Evolutionary conservation across 441 rosid genomes (phyloP), one percentile per base, ranked within the genome.

Genomic region (Adansonia madagascariensis): DNA sequence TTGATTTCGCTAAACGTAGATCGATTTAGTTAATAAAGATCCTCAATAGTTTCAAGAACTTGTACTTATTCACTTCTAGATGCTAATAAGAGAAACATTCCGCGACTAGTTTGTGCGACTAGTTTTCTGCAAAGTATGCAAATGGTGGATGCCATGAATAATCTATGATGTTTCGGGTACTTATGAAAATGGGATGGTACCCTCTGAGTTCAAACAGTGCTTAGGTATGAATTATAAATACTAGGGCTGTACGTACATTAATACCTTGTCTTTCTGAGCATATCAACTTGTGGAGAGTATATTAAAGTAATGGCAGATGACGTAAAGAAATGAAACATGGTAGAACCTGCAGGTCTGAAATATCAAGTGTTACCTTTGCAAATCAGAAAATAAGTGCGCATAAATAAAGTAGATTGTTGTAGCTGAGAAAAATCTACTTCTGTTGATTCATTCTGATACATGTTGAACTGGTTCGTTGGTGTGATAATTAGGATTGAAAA

Each of bases 121-220:
- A n/a, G n/a, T n/a, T n/a, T n/a, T n/a, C 59, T 14, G 59, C 73
- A 69, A 12, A 47, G 57, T n/a, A 22, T 24, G 59, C 55, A 24
- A 24, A 50, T 24, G 59, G 50, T 24, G 59, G 14, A 49, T 49
- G 2, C 53, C 24, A 20, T 43, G 73, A 67, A 69, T 69, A 7
- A 1, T 52, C 18, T 69, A 14, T 71, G n/a, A 50, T 15, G 61
- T 50, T 17, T 64, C 11, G 1, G 69, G 5, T 57, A 18, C 31
- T 57, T 57, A 3, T 50, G 18, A 57, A 4, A 2, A 57, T 18
- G 27, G 31, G 10, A 57, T 20, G 8, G 17, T 27, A 20, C 20
- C n/a, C n/a, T 57, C 7, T 55, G 60, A 55, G 60, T n/a, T 55
- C 18, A 55, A 55, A 17, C 9, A 17, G 9, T 53, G 17, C 10